Evolutionary conservation across 2,329 filamentous ascomycete species (phyloP).

Genomic region (Hypoxylon sp.): DNA sequence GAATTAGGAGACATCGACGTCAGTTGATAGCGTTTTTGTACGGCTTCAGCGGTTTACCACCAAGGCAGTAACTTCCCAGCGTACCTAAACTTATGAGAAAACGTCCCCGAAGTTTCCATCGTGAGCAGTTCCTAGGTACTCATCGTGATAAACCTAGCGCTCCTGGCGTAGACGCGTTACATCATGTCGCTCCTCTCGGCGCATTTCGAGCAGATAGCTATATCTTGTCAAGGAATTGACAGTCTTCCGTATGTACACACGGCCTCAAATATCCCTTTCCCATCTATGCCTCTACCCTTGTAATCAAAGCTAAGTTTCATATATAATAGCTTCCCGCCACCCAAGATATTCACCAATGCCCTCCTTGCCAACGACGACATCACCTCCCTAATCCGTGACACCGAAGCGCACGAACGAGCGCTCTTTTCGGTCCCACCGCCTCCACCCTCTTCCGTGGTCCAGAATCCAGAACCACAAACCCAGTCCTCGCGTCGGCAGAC

Average conservation of each 20-base stretch:
- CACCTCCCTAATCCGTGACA: slow-evolving; percentile 93
- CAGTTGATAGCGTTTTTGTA: not conserved
- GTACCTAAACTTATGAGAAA: not conserved
- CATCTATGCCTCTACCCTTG: not conserved
- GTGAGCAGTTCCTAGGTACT: not conserved
- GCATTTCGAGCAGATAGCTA: slow-evolving; percentile 82
- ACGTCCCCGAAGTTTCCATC: not conserved
- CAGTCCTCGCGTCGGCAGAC: slow-evolving; percentile 69
- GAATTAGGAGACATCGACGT: slow-evolving; percentile 1
- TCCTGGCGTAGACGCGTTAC: slow-evolving; percentile 26
- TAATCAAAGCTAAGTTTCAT: slow-evolving; percentile 26
- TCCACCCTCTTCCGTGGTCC: slow-evolving; percentile 63
- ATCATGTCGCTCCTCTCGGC: slow-evolving; percentile 77
- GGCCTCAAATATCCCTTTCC: not conserved
- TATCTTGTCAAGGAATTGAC: slow-evolving; percentile 82
- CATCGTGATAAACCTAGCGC: not conserved
- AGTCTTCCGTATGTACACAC: slow-evolving; percentile 74
- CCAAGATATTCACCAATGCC: slow-evolving; percentile 97
- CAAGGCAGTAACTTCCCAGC: no score
- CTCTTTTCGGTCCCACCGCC: slow-evolving; percentile 92
- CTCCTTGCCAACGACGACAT: slow-evolving; percentile 92
- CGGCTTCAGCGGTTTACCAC: not conserved
- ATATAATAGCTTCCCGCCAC: slow-evolving; percentile 79
- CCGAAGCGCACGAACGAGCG: slow-evolving; percentile 92
- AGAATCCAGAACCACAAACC: slow-evolving; percentile 63